A percentile compares a stretch with the other conserved stretches of the same genome.
phyloP scores from a whole-genome alignment of 768 basidiomycete genomes.

The Neoboletus subvelutipes region DNA sequence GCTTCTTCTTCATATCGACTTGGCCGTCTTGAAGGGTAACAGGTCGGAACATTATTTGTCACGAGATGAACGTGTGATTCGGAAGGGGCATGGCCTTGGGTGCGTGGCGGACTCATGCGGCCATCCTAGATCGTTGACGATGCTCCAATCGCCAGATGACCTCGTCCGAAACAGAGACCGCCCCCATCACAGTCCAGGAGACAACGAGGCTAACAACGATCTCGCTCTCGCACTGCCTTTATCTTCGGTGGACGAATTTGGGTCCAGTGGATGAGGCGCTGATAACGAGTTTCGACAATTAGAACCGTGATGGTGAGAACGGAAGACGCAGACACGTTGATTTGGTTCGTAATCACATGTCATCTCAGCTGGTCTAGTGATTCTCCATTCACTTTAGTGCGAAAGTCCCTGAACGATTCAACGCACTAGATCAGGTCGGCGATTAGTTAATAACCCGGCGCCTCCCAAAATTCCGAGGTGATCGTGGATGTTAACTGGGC shows the following conservation, averaged over 20 bases:
- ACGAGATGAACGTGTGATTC: conserved; percentile 20
- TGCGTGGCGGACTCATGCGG: background rate
- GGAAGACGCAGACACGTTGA: conserved; percentile 2
- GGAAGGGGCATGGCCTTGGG: background rate
- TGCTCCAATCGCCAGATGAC: background rate
- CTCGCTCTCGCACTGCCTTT: conserved; percentile 7
- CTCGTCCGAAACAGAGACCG: background rate
- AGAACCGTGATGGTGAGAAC: conserved; percentile 17
- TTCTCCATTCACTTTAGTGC: conserved; percentile 3
- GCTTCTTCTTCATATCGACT: background rate
- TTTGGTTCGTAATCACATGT: conserved; percentile 1
- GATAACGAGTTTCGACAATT: conserved; percentile 3
- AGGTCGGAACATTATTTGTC: background rate
- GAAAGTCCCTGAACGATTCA: background rate
- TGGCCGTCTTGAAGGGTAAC: background rate
- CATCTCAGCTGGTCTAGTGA: background rate
- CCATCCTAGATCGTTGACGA: background rate
- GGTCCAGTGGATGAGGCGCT: background rate
- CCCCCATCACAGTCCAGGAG: background rate
- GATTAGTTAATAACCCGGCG: conserved; percentile 20
- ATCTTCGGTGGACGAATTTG: background rate
- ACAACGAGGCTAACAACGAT: background rate
- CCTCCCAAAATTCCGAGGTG: conserved; percentile 27
- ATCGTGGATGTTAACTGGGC: conserved; percentile 19
- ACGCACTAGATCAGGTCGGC: conserved; percentile 12